Base-by-base conservation (phyloP, 176 grass and related monocot genomes). In the Tillandsia fasciculata region DNA sequence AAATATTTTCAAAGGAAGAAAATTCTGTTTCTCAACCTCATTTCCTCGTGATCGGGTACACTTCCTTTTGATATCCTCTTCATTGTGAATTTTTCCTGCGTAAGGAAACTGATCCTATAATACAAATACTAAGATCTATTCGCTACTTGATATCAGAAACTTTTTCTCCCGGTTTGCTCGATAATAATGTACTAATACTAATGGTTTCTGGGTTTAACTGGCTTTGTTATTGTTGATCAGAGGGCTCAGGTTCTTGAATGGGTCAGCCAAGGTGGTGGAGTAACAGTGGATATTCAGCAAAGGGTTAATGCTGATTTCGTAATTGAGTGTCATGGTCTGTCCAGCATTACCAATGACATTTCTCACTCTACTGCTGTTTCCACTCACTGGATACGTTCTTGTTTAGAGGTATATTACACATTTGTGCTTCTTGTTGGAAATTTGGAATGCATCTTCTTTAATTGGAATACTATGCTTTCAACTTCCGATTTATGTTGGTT, bases 351-450 rank as follows among this genome's bases (percentile, higher is more conserved):
- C 66, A 52, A 51, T 61, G 78, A 72, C 74, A 66, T 70, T 53
- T 71, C 88, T 70, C 72, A 68, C 76, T 85, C 74, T 70, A 88
- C 83, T 68, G 65, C 83, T 70, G 86, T 92, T 80, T 91, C 93
- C 42, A 89, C 86, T 83, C 93, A 96, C 9, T 96, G 93, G 93
- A 87, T 96, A 79, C 77, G 71, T 59, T 92, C 81, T 8, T 96
- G 88, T 85, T 84, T 96, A 75, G 76, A 96, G 77, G 93, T 96
- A 87, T 29, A 15, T 59, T 59, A 49, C 23, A 11, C 48, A 23
- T 75, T 71, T 42, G 4, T 42, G 33, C 33, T 42, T 33, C 29
- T 33, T 42, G 33, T 42, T 42, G 33, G n/a, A n/a, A n/a, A n/a
- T n/a, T n/a, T n/a, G n/a, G 3, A 42, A 42, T 42, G 7, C 6